Evolutionary conservation across 106 monocot species (phyloP), one percentile per base, ranked within the genome.

Genomic region (Chionographis japonica): DNA sequence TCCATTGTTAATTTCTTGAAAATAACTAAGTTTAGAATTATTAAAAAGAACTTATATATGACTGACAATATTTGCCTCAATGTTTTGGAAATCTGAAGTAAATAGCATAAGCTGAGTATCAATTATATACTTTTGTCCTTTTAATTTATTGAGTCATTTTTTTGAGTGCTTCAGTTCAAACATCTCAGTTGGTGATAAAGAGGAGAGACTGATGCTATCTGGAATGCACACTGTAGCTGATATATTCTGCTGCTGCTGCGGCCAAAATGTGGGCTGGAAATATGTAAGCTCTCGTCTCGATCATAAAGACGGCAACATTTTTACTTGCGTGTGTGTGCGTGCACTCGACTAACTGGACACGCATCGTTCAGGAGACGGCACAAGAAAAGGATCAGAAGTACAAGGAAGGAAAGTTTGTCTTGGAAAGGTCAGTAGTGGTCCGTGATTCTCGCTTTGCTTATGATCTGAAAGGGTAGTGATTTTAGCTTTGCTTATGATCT

Each of bases 261-360:
- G 79, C 4, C 79, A 75, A 68, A 83, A 79, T 67, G 83, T 79
- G 16, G 83, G 83, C 15, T 83, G 83, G 83, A 79, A 83, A 83
- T 83, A 83, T 58, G 83, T 83, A 68, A 71, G 83, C 8, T 36
- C 50, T 12, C 41, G 7, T 63, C 4, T 65, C 41, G 18, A 27
- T 20, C 14, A 18, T 10, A 17, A 1, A 27, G 27, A 27, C 27
- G 0, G 27, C 27, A 27, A 27, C 27, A 27, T 27, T 27, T 27
- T 0, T 27, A 27, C 27, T 27, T 27, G 27, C 1, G 27, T 27
- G 27, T 27, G 27, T 27, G 1, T 27, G 27, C 27, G 27, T 27
- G 27, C 27, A 27, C 27, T 1, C 27, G 12, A 38, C 38, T 13
- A 27, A 27, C 9, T 20, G 14, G 46, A 38, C n/a, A n/a, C 37